Conservation (phyloP, 129 eudicot species). For the Centaurea solstitialis region DNA sequence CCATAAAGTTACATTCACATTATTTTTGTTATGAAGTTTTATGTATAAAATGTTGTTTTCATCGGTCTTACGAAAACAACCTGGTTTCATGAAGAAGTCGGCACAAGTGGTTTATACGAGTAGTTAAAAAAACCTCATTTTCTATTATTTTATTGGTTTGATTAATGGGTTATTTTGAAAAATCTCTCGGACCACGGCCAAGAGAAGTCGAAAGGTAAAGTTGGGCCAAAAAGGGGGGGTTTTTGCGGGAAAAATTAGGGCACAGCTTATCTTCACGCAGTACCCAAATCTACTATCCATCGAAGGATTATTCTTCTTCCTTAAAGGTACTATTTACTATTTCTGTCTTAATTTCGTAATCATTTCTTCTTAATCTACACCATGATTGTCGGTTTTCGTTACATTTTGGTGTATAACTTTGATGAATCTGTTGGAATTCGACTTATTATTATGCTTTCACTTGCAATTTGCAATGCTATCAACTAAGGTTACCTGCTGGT, state of each 20-base stretch:
- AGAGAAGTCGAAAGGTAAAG: background rate
- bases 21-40: too few relatives aligned
- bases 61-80: too few relatives aligned
- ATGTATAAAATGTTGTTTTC: too few relatives aligned
- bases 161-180: background rate
- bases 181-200: conserved; percentile 18
- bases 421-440: background rate
- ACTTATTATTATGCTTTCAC: conserved; percentile 17
- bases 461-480: conserved; percentile 32
- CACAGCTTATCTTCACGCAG: conserved; percentile 31
- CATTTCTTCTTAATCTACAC: background rate
- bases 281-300: conserved; percentile 4
- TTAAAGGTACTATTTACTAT: conserved; percentile 18
- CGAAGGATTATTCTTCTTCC: conserved; percentile 4
- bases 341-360: background rate
- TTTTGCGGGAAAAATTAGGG: conserved; percentile 35
- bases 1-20: too few relatives aligned
- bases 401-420: conserved; percentile 6
- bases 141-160: background rate
- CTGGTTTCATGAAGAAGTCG: too few relatives aligned
- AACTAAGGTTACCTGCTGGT: background rate
- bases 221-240: conserved; percentile 31
- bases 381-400: conserved; percentile 1
- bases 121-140: too few relatives aligned
- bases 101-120: too few relatives aligned